A percentile compares a stretch with the other conserved stretches of the same genome.
Evolutionary conservation across 202 grass and related monocot species (phyloP).

Genomic region (Zoysia matrella): DNA sequence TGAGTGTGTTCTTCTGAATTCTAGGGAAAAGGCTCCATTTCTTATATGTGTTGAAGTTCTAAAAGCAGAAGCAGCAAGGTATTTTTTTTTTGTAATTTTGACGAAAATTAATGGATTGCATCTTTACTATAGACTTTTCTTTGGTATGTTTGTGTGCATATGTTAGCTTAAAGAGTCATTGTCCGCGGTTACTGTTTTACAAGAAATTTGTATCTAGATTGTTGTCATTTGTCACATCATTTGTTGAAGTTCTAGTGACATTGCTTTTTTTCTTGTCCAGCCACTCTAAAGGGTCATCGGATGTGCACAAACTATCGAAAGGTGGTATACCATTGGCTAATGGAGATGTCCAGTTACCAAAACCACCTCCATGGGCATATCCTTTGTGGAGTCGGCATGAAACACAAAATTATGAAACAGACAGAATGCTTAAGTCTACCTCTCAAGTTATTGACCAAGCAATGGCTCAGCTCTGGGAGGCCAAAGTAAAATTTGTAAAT

Average conservation of each 20-base stretch:
- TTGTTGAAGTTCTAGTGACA: constrained; percentile 24
- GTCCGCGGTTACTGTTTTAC: constrained; percentile 11
- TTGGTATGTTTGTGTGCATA: constrained; percentile 18
- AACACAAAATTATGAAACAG: constrained; percentile 79
- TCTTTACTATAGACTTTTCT: constrained; percentile 23
- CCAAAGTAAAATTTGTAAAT: constrained; percentile 94
- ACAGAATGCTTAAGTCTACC: constrained; percentile 83
- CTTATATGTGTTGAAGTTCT: constrained; percentile 99
- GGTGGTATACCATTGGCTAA: constrained; percentile 97
- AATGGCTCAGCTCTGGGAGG: constrained; percentile 93
- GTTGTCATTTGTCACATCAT: constrained; percentile 15
- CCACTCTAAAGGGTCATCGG: constrained; percentile 65
- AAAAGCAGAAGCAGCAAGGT: constrained; percentile 92
- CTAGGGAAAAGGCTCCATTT: constrained; percentile 98
- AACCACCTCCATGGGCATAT: constrained; percentile 98
- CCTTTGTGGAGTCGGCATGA: constrained; percentile 88
- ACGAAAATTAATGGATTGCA: constrained; percentile 28
- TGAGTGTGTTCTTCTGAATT: constrained; percentile 94
- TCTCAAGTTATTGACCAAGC: constrained; percentile 98
- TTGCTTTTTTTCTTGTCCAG: constrained; percentile 50
- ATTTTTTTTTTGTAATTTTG: constrained; percentile 30
- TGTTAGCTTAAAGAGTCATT: constrained; percentile 18
- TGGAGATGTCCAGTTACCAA: constrained; percentile 91
- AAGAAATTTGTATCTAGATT: constrained; percentile 27
- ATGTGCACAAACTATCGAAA: constrained; percentile 83